These are phyloP conservation scores for Rhodotorula graminis DNA, from an alignment of 768 basidiomycete genomes.

Conservation along the genomic window DNA sequence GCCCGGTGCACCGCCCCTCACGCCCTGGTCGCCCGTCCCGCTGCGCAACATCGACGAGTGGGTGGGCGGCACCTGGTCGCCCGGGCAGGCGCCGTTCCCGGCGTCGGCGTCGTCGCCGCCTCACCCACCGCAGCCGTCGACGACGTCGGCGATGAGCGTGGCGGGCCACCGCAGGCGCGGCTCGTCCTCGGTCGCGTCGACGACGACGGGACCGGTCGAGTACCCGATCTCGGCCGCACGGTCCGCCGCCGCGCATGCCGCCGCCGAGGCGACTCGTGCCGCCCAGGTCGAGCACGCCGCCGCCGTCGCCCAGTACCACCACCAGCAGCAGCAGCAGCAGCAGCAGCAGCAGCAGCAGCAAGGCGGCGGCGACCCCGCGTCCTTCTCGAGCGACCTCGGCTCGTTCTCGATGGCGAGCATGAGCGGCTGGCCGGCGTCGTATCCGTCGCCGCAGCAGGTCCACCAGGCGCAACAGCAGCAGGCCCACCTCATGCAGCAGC, in stretches of 20 bases:
- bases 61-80: background rate
- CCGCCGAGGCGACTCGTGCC: no score
- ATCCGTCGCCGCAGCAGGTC: no score
- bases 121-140: no score
- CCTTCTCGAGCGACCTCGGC: no score
- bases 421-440: no score
- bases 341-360: no score
- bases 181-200: no score
- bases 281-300: background rate
- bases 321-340: background rate
- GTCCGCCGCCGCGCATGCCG: no score
- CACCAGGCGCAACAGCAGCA: no score
- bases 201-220: background rate
- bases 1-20: background rate
- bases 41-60: slow-evolving; percentile 9
- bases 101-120: background rate
- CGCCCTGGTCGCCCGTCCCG: slow-evolving; percentile 16
- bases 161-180: background rate
- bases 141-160: background rate
- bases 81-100: no score
- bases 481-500: background rate
- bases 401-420: background rate
- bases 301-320: background rate
- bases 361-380: no score
- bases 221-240: background rate